phyloP scores from a whole-genome alignment of 2,329 filamentous ascomycete genomes.

The Exophiala calicioides region DNA sequence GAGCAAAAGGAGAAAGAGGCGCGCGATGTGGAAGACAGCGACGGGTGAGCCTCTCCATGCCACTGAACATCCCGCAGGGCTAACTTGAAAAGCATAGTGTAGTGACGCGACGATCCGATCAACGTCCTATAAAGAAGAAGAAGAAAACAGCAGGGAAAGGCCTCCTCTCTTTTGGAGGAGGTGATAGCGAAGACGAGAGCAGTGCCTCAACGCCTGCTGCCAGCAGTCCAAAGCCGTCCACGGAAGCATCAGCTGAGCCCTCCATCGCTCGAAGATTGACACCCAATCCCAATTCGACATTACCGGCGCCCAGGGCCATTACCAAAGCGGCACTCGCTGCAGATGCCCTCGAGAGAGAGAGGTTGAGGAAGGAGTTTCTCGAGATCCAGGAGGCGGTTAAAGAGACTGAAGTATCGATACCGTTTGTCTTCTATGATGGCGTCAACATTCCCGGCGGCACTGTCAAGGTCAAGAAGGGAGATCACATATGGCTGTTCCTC shows the following conservation, averaged over 20 bases:
- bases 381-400: conserved; percentile 82
- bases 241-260: conserved; percentile 22
- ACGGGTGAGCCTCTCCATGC: conserved; percentile 56
- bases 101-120: conserved; percentile 49
- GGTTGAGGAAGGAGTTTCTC: conserved; percentile 76
- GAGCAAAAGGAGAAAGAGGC: conserved; percentile 85
- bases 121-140: conserved; percentile 49
- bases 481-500: conserved; percentile 88
- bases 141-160: conserved; percentile 65
- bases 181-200: conserved; percentile 57
- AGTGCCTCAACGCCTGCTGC: conserved; percentile 33
- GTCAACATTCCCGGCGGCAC: conserved; percentile 82
- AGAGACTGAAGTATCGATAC: conserved; percentile 82
- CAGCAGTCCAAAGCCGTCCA: conserved; percentile 13
- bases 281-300: conserved; percentile 44
- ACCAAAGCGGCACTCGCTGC: conserved; percentile 75
- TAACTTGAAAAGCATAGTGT: conserved; percentile 62
- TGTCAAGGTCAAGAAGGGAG: conserved; percentile 88
- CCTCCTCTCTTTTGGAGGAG: conserved; percentile 65
- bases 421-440: conserved; percentile 96
- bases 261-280: conserved; percentile 37
- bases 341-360: conserved; percentile 75
- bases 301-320: conserved; percentile 67
- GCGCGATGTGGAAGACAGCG: conserved; percentile 55
- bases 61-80: conserved; percentile 33